Base-by-base conservation (phyloP, 169 alveolate genomes). In the Ichthyophthirius multifiliis region DNA sequence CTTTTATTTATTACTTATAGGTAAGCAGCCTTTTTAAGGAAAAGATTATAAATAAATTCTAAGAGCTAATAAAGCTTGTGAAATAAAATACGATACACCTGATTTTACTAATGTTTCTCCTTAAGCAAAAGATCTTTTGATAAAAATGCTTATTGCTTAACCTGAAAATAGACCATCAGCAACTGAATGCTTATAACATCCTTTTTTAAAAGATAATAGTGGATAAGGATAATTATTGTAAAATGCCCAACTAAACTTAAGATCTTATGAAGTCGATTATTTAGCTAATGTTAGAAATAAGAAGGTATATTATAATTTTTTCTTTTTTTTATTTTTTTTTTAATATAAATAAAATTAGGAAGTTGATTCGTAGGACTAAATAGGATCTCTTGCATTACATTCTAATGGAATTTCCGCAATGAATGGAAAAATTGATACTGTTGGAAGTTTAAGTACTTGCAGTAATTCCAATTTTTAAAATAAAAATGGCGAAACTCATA, bases 101-200 rank as follows among this genome's bases (percentile, higher is more conserved):
- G 32, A 71, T 39, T 47, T 81, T 23, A 16, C 23, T 6, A 46
- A 20, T 15, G 75, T 46, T 27, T 67, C 74, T n/a, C 35, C 43
- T 15, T 46, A 87, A 32, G 89, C 90, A 20, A 74, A 65, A 43
- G 92, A 90, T 37, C 74, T 90, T 23, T 30, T 90, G 6, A 87
- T 63, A 31, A 81, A 76, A 74, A 90, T 87, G 92, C 75, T 90
- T 3, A 44, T 73, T 4, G 73, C 86, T 41, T 83, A 83, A 43
- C 95, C 95, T 47, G 62, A 77, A 46, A 41, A 63, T 5, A 83
- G 92, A 67, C 55, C 84, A 0, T 74, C 83, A 18, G 88, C 90
- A 7, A 83, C 83, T 73, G 86, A 81, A 37, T 76, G 90, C 32
- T 65, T 90, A 35, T 23, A 82, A 16, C 94, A 89, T 71, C 35